Evolutionary conservation across 164 flowering plant genomes (phyloP), one percentile per base, ranked within the genome.

Genomic region (Umbellularia californica): DNA sequence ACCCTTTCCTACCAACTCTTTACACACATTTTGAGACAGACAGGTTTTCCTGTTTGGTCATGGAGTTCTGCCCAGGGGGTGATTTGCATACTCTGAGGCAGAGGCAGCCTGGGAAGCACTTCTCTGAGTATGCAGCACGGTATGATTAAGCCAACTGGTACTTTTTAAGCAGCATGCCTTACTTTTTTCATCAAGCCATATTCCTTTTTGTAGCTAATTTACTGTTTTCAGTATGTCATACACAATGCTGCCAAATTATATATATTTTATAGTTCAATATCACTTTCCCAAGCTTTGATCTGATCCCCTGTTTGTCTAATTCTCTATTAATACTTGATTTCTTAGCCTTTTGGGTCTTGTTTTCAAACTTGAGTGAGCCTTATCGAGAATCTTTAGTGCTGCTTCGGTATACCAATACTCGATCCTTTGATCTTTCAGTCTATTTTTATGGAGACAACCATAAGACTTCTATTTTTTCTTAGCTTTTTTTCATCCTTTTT

Each of bases 11-110:
- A 68, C 97, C 97, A 4, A 82, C 90, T 24, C 86, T 92, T 50
- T 87, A 84, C 78, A 90, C 93, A 4, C 76, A 84, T 66, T 75
- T 92, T 30, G 97, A 92, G 71, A 78, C 90, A 5, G 85, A 86
- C 33, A 82, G 81, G 72, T 92, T 89, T 87, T 83, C 87, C 23
- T 90, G 95, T 70, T 82, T 92, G 76, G 76, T 92, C 55, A 92
- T 92, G 72, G 97, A 92, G 82, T 92, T 85, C 81, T 91, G 97
- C 64, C 97, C 95, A 70, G 97, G 97, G 70, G 95, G 95, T 50
- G 97, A 92, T 83, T 88, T 90, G 75, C 97, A 92, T 81, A 88
- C 91, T 23, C 84, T 89, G 85, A 88, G 95, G 70, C 95, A 92
- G 75, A 81, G 90, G 7, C 95, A 89, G 71, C 91, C 90, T 19